phyloP scores from a whole-genome alignment of 257 asterid genomes.

The Solanum chmielewskii region DNA sequence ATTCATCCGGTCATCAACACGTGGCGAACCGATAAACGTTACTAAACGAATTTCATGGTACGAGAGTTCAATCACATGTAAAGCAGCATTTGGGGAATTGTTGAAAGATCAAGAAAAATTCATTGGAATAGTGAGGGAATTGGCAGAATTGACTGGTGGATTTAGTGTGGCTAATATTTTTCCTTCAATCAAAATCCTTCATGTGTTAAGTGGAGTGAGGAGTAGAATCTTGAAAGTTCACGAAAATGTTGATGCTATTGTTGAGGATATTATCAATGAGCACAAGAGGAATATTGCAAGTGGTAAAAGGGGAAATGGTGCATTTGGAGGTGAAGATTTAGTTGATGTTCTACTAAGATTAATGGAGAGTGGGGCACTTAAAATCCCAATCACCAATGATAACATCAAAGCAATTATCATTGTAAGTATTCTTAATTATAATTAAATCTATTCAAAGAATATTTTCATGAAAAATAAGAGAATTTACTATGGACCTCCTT shows the following conservation, averaged over 20 bases:
- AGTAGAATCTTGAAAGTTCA: not conserved
- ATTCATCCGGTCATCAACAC: not conserved
- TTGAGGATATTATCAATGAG: not conserved
- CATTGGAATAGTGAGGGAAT: not conserved
- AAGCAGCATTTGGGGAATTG: not conserved
- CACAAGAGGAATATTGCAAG: not conserved
- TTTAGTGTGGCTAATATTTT: not conserved
- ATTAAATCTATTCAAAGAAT: not conserved
- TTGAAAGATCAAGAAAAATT: not conserved
- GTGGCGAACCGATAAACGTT: not conserved
- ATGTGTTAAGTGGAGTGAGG: not conserved
- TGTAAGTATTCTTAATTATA: not conserved
- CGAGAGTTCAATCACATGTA: not conserved
- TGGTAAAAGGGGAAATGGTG: not conserved
- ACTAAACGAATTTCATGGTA: not conserved
- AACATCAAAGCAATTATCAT: conserved; percentile 9
- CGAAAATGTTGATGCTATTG: not conserved
- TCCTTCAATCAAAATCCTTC: not conserved
- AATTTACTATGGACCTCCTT: not conserved
- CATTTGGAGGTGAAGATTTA: not conserved
- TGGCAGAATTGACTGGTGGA: not conserved
- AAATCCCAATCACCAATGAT: not conserved
- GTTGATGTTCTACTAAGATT: conserved; percentile 2
- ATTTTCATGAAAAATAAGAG: not conserved
- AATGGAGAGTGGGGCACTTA: not conserved